Evolutionary conservation across 768 basidiomycete genomes (phyloP).

Genomic region (Termitomyces sp.): DNA sequence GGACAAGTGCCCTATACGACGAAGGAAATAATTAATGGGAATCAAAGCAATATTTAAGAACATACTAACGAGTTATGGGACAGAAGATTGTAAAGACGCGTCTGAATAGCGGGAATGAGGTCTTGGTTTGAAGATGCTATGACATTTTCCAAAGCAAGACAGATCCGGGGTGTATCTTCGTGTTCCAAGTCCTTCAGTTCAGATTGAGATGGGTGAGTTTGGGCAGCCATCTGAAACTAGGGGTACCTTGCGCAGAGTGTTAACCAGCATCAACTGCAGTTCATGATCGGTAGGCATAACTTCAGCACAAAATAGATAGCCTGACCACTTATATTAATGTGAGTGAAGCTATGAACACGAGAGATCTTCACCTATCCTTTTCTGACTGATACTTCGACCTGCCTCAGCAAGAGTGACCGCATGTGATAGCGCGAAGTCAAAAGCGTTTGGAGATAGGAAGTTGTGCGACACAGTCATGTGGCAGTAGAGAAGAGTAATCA

Average conservation of each 20-base stretch:
- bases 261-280: slow-evolving; percentile 79
- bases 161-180: slow-evolving; percentile 51
- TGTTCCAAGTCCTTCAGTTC: slow-evolving; percentile 68
- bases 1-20: slow-evolving; percentile 50
- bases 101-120: slow-evolving; percentile 73
- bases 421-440: slow-evolving; percentile 73
- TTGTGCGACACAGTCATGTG: slow-evolving; percentile 47
- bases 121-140: slow-evolving; percentile 61
- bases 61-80: slow-evolving; percentile 75
- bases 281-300: slow-evolving; percentile 70
- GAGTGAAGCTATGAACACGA: background rate
- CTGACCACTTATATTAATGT: slow-evolving; percentile 35
- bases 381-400: slow-evolving; percentile 57
- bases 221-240: background rate
- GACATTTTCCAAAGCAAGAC: slow-evolving; percentile 70
- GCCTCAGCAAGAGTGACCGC: slow-evolving; percentile 78
- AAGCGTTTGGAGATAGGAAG: slow-evolving; percentile 37
- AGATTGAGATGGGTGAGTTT: slow-evolving; percentile 2
- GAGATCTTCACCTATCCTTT: slow-evolving; percentile 58
- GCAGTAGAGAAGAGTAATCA: slow-evolving; percentile 74
- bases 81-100: slow-evolving; percentile 61
- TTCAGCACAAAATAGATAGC: slow-evolving; percentile 76
- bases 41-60: slow-evolving; percentile 17
- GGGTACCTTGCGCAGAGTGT: slow-evolving; percentile 76
- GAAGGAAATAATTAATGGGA: slow-evolving; percentile 10